Base-by-base conservation (phyloP, 805 yeast species). In the Kodamaea restingae region DNA sequence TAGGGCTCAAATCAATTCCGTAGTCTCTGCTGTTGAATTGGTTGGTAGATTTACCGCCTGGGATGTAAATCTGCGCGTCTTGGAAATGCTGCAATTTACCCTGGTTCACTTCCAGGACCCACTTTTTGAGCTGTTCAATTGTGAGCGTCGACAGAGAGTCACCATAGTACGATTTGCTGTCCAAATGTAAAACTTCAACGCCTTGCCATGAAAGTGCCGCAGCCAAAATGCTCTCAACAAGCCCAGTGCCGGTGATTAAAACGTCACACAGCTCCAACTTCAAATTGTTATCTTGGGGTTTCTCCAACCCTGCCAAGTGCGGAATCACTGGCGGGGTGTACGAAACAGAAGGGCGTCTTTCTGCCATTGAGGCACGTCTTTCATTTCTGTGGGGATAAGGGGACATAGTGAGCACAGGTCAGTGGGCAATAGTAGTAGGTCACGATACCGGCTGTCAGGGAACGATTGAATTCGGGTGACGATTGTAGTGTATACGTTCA, bases 191-290 rank as follows among this genome's bases (percentile, higher is more conserved):
- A 7, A 93, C 97, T 47, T 75, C 80, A n/a, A 93, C 80, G n/a
- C 98, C 98, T 52, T 88, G 96, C 98, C 98, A 93, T 9, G 97
- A 84, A 34, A 93, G 70, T 0, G 97, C 91, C 9, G 97, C 95
- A 0, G 98, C 96, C 35, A 88, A 63, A 9, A 93, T 80, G 49
- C 88, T 78, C 59, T 93, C 96, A 2, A 81, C 82, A 30, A 93
- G 70, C 3, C 98, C 98, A 0, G 98, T 91, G 26, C 98, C 98
- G 47, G 84, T 78, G 40, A 93, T 84, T 21, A 93, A 71, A 10
- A 93, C 95, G 56, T 93, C 98, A 50, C 88, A 86, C 26, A 59
- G 61, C 45, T 65, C 69, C 45, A 81, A 66, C 20, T 81, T 86
- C 5, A 93, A 80, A 25, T 78, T 73, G 14, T 81, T 81, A 22